Evolutionary conservation across 257 asterid species (phyloP), one percentile per base, ranked within the genome.

Genomic region (Paraleonurus japonicus): DNA sequence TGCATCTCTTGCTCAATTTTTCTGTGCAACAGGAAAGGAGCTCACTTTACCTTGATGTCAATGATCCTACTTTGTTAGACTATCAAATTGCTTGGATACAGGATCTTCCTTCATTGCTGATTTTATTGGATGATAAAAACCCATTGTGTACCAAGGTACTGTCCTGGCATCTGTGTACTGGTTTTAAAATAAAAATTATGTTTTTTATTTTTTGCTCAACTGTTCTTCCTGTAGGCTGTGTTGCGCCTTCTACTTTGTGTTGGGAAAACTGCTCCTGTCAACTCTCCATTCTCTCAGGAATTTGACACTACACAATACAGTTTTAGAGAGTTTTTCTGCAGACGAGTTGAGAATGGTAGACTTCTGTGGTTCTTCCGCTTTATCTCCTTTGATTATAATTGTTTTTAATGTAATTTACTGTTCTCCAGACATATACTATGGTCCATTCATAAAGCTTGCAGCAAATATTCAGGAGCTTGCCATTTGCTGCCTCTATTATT

Each of bases 381-480:
- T 69, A 67, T 60, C 30, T 47, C 66, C 59, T 57, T 78, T 30
- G 35, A 45, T 60, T 75, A 26, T 45, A 54, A 48, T 65, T 66
- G 61, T 76, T 53, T 69, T 78, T 73, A 73, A 82, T 79, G 67
- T 70, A 72, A 54, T 69, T 41, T 23, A 50, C 51, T 62, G 28
- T 64, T 69, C 72, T 75, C 62, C 83, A 85, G 89, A 32, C 54
- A 47, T 78, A 69, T 64, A 73, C 80, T 79, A 77, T 84, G 98
- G 99, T 71, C 98, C 99, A 57, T 92, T 94, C 87, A 57, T 70
- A 57, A 94, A 78, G 86, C 92, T 91, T 53, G 72, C 88, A 28
- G 83, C 78, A 73, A 98, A 89, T 76, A 71, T 87, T 73, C 96
- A 94, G 82, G 96, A 88, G 76, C 95, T 88, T 70, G 92, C 96